Evolutionary conservation across 2,329 filamentous ascomycete species (phyloP).

Genomic region (Claviceps citrina): DNA sequence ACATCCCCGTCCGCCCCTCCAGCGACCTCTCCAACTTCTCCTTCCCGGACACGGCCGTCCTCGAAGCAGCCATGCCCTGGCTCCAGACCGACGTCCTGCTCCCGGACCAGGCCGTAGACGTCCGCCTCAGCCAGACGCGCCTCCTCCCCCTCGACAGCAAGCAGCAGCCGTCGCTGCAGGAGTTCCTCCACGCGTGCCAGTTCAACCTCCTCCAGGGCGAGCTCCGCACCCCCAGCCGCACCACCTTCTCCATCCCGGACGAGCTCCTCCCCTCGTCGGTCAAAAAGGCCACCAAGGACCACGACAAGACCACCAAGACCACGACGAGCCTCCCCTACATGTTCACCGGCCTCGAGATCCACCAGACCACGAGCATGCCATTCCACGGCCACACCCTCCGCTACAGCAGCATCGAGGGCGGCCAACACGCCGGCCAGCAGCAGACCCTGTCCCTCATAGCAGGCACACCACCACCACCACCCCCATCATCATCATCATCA

Average conservation of each 20-base stretch:
- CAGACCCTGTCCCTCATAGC: constrained; percentile 30
- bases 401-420: constrained; percentile 38
- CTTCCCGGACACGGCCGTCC: constrained; percentile 16
- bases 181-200: constrained; percentile 29
- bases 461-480: too few species aligned
- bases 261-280: constrained; percentile 1
- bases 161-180: constrained; percentile 21
- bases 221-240: constrained; percentile 23
- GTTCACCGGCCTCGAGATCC: constrained; percentile 38
- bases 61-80: constrained; percentile 17
- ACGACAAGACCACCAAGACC: background rate
- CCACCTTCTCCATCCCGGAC: constrained; percentile 17
- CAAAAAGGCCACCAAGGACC: background rate
- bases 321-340: constrained; percentile 17
- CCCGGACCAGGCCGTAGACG: constrained; percentile 31
- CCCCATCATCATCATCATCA: too few species aligned
- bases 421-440: constrained; percentile 34
- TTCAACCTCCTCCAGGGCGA: constrained; percentile 29
- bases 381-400: constrained; percentile 30
- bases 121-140: constrained; percentile 25
- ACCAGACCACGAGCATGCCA: constrained; percentile 27
- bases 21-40: constrained; percentile 15
- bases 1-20: constrained; percentile 16
- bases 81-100: constrained; percentile 28
- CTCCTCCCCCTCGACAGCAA: constrained; percentile 24